Evolutionary conservation across 1,284 basidiomycete genomes (phyloP).

Genomic region (Singerocomus rubriflavus): DNA sequence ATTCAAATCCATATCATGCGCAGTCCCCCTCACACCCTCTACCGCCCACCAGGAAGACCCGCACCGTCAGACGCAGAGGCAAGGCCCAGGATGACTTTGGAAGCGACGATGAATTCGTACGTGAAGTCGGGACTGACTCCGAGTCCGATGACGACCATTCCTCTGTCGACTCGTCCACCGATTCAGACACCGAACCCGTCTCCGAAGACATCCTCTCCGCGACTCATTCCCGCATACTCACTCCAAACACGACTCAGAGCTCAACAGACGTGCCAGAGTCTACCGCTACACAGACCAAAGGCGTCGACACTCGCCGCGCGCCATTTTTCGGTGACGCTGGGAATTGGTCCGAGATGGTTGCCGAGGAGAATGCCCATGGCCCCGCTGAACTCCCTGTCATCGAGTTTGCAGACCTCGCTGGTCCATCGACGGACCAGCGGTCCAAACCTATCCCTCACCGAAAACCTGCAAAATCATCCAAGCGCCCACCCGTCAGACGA

Average conservation of each 20-base stretch:
- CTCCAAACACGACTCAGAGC: conserved; percentile 63
- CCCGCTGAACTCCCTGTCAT: conserved; percentile 70
- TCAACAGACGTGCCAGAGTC: conserved; percentile 39
- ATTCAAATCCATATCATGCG: conserved; percentile 2
- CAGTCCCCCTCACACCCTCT: conserved; percentile 21
- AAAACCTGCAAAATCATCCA: conserved; percentile 38
- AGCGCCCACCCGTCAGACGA: conserved; percentile 32
- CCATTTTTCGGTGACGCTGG: conserved; percentile 54
- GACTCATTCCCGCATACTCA: conserved; percentile 50
- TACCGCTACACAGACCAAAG: conserved; percentile 22
- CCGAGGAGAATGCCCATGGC: conserved; percentile 60
- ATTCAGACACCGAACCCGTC: conserved; percentile 63
- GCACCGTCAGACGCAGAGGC: conserved; percentile 47
- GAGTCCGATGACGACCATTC: conserved; percentile 55
- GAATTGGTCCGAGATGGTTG: conserved; percentile 82
- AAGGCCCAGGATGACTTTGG: conserved; percentile 53
- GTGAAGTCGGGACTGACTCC: conserved; percentile 65
- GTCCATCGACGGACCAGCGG: conserved; percentile 33
- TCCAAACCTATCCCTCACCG: conserved; percentile 32
- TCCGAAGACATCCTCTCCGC: conserved; percentile 56
- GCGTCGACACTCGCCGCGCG: conserved; percentile 31
- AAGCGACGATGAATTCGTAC: conserved; percentile 72
- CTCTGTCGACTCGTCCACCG: conserved; percentile 57
- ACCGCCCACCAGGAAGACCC: conserved; percentile 47
- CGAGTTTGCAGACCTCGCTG: conserved; percentile 69